Percentiles rank a stretch among this genome's conserved stretches.
phyloP scores from a whole-genome alignment of 2,329 filamentous ascomycete species.

The Dryadomyces quercus-mongolicae region DNA sequence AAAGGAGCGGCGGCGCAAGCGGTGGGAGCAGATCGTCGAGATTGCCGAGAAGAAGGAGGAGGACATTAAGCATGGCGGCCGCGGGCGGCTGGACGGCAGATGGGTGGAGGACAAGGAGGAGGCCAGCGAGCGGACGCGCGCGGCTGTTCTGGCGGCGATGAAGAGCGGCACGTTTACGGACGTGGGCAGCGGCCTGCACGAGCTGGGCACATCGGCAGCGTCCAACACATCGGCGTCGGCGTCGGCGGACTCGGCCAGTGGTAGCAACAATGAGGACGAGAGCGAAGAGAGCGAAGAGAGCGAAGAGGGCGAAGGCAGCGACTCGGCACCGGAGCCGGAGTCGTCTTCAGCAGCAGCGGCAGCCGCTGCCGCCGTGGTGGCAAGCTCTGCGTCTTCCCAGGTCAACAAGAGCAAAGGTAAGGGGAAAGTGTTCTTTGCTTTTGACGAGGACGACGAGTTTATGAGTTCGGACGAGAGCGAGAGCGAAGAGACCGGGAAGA shows the following conservation, averaged over 20 bases:
- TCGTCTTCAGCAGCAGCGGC: constrained; percentile 6
- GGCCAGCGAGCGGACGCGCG: constrained; percentile 67
- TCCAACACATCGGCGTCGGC: constrained; percentile 27
- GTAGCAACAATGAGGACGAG: constrained; percentile 23
- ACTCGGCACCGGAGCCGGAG: constrained; percentile 36
- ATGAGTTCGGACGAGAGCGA: constrained; percentile 52
- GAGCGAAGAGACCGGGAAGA: constrained; percentile 10
- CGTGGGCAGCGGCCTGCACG: constrained; percentile 26
- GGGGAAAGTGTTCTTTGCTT: constrained; percentile 51
- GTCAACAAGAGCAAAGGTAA: constrained; percentile 17
- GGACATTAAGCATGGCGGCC: constrained; percentile 64
- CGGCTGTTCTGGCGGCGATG: constrained; percentile 61
- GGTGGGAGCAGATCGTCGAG: constrained; percentile 84
- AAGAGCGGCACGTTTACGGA: constrained; percentile 51
- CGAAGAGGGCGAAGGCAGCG: constrained; percentile 24
- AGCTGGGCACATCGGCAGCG: constrained; percentile 35
- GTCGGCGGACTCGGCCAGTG: constrained; percentile 11
- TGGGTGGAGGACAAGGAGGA: constrained; percentile 96
- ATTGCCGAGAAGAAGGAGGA: constrained; percentile 72
- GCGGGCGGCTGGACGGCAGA: constrained; percentile 67
- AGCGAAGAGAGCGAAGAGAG: constrained; percentile 11
- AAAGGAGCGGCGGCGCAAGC: constrained; percentile 69
- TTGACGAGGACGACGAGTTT: constrained; percentile 68
- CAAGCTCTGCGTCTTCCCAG: not conserved
- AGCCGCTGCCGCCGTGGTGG: not conserved